Evolutionary conservation across 352 stramenopile species (phyloP).

Genomic region (Phytophthora citricola): DNA sequence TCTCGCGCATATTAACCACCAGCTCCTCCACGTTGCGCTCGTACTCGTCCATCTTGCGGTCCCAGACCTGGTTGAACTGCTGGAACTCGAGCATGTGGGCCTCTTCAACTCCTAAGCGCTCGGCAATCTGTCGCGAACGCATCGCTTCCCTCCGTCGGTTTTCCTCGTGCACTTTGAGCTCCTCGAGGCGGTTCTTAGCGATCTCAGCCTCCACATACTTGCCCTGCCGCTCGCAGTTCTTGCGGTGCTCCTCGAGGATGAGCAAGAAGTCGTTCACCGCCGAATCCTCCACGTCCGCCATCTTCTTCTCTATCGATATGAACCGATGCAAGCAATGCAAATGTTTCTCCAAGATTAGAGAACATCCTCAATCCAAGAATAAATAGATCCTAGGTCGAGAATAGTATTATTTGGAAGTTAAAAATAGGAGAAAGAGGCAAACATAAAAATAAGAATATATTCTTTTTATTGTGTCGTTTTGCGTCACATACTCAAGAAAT

Average conservation of each 20-base stretch:
- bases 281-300: slow-evolving; percentile 77
- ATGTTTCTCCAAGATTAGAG: neutral
- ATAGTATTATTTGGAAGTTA: neutral
- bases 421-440: too few relatives aligned
- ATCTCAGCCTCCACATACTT: slow-evolving; percentile 98
- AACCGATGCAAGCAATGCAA: slow-evolving; percentile 13
- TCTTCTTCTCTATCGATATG: slow-evolving; percentile 23
- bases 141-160: slow-evolving; percentile 96
- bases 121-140: slow-evolving; percentile 94
- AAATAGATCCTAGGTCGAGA: slow-evolving; percentile 7
- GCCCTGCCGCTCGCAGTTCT: slow-evolving; percentile 97
- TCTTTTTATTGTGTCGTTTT: too few relatives aligned
- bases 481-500: too few relatives aligned
- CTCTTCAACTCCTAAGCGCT: slow-evolving; percentile 95
- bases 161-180: slow-evolving; percentile 97
- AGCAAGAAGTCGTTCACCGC: slow-evolving; percentile 88
- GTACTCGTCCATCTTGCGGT: slow-evolving; percentile 96
- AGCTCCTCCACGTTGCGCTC: slow-evolving; percentile 92
- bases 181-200: slow-evolving; percentile 95
- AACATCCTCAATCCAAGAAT: slow-evolving; percentile 7
- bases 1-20: slow-evolving; percentile 92
- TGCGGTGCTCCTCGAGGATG: slow-evolving; percentile 95
- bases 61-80: slow-evolving; percentile 97
- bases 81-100: slow-evolving; percentile 99
- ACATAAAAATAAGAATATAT: too few relatives aligned